These are phyloP conservation scores for Bromus sterilis DNA, from an alignment of 176 grass and related monocot genomes.

Conservation along the genomic window DNA sequence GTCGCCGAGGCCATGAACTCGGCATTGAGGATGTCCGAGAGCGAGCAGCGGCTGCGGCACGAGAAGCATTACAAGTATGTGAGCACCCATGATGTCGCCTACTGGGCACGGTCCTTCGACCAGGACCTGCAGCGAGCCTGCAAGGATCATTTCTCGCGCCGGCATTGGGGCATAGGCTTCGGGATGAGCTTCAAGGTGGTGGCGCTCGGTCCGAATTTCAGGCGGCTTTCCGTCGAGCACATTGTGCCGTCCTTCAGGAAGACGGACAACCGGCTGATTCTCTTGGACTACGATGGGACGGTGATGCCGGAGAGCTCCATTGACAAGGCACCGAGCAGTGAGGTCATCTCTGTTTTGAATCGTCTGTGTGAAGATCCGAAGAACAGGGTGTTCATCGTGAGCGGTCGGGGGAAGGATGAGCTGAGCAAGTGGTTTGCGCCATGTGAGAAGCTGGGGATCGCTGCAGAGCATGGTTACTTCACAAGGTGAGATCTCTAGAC, in stretches of 20 bases:
- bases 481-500: conserved; percentile 48
- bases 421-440: conserved; percentile 67
- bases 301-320: conserved; percentile 66
- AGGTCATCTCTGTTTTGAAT: conserved; percentile 71
- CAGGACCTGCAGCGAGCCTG: conserved; percentile 86
- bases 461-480: conserved; percentile 93
- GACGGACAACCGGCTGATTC: conserved; percentile 47
- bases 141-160: conserved; percentile 73
- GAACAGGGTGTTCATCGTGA: conserved; percentile 90
- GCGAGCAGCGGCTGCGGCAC: conserved; percentile 78
- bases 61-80: conserved; percentile 98
- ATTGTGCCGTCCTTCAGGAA: conserved; percentile 54
- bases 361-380: conserved; percentile 62
- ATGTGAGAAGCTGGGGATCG: conserved; percentile 80
- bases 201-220: conserved; percentile 72
- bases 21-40: conserved; percentile 50
- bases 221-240: conserved; percentile 66
- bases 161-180: conserved; percentile 88
- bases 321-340: conserved; percentile 52
- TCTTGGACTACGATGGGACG: conserved; percentile 91
- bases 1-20: conserved; percentile 76
- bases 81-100: conserved; percentile 79
- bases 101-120: conserved; percentile 78
- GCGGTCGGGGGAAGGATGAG: conserved; percentile 68
- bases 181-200: conserved; percentile 92